phyloP scores from a whole-genome alignment of 768 basidiomycete species.

The Hygrophorus russula region DNA sequence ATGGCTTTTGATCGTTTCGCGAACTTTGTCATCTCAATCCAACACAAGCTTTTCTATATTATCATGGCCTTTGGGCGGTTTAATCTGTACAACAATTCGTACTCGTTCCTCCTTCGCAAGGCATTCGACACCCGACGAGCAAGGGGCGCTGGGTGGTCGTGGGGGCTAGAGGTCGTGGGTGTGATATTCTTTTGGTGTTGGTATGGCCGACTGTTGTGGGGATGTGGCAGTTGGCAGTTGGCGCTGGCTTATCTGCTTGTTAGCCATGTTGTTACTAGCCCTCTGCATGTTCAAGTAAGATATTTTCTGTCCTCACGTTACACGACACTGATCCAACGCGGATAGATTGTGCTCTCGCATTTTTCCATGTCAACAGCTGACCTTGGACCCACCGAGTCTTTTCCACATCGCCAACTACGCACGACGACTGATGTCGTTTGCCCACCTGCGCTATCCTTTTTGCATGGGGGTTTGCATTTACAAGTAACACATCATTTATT shows the following conservation, averaged over 20 bases:
- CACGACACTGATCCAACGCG: neutral
- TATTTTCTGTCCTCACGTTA: conserved; percentile 2
- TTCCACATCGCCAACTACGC: conserved; percentile 86
- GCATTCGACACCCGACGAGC: conserved; percentile 54
- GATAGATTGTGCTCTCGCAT: conserved; percentile 90
- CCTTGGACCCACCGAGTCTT: conserved; percentile 83
- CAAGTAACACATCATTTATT: conserved; percentile 98
- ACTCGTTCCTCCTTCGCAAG: conserved; percentile 56
- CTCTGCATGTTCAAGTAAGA: conserved; percentile 84
- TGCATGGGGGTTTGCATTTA: conserved; percentile 96
- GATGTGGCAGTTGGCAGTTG: conserved; percentile 62
- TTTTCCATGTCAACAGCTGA: conserved; percentile 93
- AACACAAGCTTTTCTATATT: conserved; percentile 90
- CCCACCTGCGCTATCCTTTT: conserved; percentile 66
- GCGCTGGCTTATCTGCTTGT: conserved; percentile 69
- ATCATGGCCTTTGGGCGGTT: conserved; percentile 86
- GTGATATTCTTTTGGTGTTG: conserved; percentile 84
- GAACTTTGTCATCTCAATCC: conserved; percentile 53
- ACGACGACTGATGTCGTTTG: conserved; percentile 98
- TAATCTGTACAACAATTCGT: conserved; percentile 89
- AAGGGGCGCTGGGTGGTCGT: conserved; percentile 67
- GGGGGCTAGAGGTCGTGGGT: conserved; percentile 64
- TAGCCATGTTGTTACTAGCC: conserved; percentile 79
- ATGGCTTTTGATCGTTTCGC: conserved; percentile 71
- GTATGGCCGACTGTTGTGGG: conserved; percentile 62